Evolutionary conservation across 2,329 filamentous ascomycete genomes (phyloP).

Genomic region (Alternaria rosae): DNA sequence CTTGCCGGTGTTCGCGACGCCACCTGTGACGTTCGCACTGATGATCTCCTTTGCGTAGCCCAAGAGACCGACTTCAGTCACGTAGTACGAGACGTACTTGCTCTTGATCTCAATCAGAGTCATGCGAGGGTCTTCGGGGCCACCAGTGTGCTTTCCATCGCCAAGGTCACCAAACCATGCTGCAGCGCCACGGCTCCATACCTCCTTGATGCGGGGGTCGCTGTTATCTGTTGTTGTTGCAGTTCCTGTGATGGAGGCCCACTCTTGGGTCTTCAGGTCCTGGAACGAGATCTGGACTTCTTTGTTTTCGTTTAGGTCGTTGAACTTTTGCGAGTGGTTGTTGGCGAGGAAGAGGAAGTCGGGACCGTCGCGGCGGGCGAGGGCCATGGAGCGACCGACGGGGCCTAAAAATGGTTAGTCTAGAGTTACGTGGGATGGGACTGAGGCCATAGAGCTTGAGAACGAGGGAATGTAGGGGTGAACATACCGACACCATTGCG

Average conservation of each 20-base stretch:
- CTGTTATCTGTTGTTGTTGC: conserved; percentile 52
- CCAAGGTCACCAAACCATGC: conserved; percentile 62
- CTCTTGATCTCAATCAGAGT: conserved; percentile 50
- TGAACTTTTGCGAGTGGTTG: conserved; percentile 56
- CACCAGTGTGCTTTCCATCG: conserved; percentile 58
- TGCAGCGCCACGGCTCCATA: conserved; percentile 50
- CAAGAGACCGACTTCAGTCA: conserved; percentile 43
- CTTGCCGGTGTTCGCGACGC: conserved; percentile 51
- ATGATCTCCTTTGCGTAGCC: conserved; percentile 53
- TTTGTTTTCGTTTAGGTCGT: conserved; percentile 53
- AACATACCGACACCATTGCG: conserved; percentile 50
- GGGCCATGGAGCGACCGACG: conserved; percentile 58
- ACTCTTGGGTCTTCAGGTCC: conserved; percentile 56
- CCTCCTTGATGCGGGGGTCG: conserved; percentile 59
- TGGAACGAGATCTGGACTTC: conserved; percentile 57
- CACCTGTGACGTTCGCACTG: conserved; percentile 47
- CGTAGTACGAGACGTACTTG: conserved; percentile 52
- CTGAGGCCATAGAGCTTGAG: not conserved
- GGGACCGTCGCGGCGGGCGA: conserved; percentile 63
- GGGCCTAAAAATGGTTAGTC: conserved; percentile 38
- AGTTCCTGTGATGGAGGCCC: conserved; percentile 56
- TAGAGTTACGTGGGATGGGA: not conserved
- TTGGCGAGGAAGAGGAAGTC: conserved; percentile 62
- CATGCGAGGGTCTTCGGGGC: conserved; percentile 58
- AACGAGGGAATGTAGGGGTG: not conserved